Base-by-base conservation (phyloP, 306 rosid genomes). In the Quercus mongolica region DNA sequence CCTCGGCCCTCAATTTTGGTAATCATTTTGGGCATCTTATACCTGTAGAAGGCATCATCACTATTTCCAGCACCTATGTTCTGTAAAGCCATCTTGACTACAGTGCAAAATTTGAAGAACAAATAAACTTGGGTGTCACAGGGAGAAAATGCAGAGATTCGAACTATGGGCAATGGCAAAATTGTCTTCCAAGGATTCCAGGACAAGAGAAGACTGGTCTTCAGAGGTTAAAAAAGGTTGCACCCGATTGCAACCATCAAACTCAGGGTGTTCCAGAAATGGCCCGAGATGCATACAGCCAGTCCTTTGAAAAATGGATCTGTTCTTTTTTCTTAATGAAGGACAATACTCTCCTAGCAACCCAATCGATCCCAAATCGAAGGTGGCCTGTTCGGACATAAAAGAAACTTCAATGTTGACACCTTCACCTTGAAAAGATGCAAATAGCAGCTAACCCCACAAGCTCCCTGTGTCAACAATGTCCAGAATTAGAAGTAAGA, bases 1-100 rank as follows among this genome's bases (percentile, higher is more conserved):
- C 94, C 94, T 41, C 94, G 82, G 31, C 94, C 94, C 85, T 90
- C 94, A 83, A 90, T 90, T 83, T 90, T 90, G 14, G 91, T 90
- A 5, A 90, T 75, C 94, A 90, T 90, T 77, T 33, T 88, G 59
- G 94, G 94, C 94, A 90, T 90, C 86, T 90, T 90, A 54, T 90
- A 90, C 84, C 94, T 84, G 57, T 90, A 90, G 80, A 90, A 90
- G 85, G 94, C 94, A 88, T 90, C 94, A 52, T 90, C 94, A 15
- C 87, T 82, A 20, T 90, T 90, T n/a, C 72, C 17, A 38, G 93
- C 93, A 78, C 94, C 94, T 74, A 90, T 90, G 85, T 90, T 90
- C 81, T 84, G 90, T 28, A 90, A 81, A 41, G 94, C 89, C 94
- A 90, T 90, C 79, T 55, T 86, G 88, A 77, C 49, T 79, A 55